Evolutionary conservation across 2,329 filamentous ascomycete genomes (phyloP), one percentile per base, ranked within the genome.

Genomic region (Hypoxylon rubiginosum): DNA sequence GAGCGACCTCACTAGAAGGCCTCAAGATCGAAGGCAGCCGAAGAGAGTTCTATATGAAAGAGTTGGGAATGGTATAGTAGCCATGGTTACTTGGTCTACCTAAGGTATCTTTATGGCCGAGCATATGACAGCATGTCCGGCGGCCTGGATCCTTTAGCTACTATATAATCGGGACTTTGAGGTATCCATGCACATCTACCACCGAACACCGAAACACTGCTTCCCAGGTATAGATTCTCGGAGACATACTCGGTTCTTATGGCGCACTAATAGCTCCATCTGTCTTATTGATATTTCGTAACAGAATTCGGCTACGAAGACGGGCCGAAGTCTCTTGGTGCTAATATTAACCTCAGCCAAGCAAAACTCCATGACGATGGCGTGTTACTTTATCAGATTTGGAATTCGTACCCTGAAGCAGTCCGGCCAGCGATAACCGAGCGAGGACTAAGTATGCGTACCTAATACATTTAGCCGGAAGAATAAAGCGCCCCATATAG

Each of bases 1-100:
- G 86, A 68, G 86, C 83, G 17, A 79, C 78, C 13, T 80, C 78
- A 4, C 77, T 88, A 1, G 74, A 80, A 1, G 86, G 85, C 0
- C 72, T 88, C 45, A 75, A 70, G 60, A 61, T 80, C 5, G 70
- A 75, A 48, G 77, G 75, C 0, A 54, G 67, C 28, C 28, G 9
- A 9, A 30, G 28, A 9, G 28, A 30, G 28, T 30, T 30, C n/a
- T 30, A 30, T 4, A 30, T 9, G 28, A 30, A 30, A 30, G 28
- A 30, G 28, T 4, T 30, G 28, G 28, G 28, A n/a, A n/a, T n/a
- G n/a, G n/a, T n/a, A n/a, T n/a, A n/a, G n/a, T n/a, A n/a, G n/a
- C n/a, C n/a, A n/a, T n/a, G n/a, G n/a, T n/a, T n/a, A n/a, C n/a
- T n/a, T n/a, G n/a, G n/a, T n/a, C n/a, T n/a, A n/a, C n/a, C n/a